Evolutionary conservation across 257 asterid species (phyloP).

Genomic region (Fraxinus pennsylvanica): DNA sequence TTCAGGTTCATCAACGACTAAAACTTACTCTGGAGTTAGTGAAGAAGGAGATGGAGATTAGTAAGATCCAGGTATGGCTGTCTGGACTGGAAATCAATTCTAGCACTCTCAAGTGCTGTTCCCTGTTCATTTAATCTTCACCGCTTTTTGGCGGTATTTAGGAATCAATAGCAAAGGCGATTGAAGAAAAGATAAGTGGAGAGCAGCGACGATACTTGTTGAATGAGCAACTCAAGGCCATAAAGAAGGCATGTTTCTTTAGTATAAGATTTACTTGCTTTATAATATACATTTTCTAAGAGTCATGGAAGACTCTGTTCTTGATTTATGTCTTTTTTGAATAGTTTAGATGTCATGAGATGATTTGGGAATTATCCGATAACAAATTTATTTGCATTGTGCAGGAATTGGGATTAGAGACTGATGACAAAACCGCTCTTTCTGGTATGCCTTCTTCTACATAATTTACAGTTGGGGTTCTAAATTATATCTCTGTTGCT

Average conservation of each 20-base stretch:
- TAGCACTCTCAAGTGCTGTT: conserved; percentile 7
- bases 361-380: conserved; percentile 25
- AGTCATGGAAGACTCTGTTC: conserved; percentile 16
- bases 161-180: conserved; percentile 99
- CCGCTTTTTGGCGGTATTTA: conserved; percentile 35
- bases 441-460: conserved; percentile 55
- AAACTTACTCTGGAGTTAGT: conserved; percentile 82
- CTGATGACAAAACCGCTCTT: conserved; percentile 98
- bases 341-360: conserved; percentile 17
- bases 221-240: conserved; percentile 96
- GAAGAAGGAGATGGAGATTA: conserved; percentile 99
- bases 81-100: conserved; percentile 12
- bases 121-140: conserved; percentile 11
- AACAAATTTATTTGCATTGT: conserved; percentile 20
- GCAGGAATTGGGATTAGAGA: conserved; percentile 96
- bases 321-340: conserved; percentile 16
- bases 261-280: conserved; percentile 9
- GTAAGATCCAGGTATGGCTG: conserved; percentile 79
- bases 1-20: conserved; percentile 83
- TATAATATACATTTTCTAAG: conserved; percentile 15
- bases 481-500: not conserved
- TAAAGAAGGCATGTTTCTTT: conserved; percentile 67
- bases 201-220: conserved; percentile 95
- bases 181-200: conserved; percentile 97
- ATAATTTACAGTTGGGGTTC: conserved; percentile 9